These are phyloP conservation scores for Tremella mesenterica DNA, from an alignment of 768 basidiomycete genomes.

Conservation along the genomic window DNA sequence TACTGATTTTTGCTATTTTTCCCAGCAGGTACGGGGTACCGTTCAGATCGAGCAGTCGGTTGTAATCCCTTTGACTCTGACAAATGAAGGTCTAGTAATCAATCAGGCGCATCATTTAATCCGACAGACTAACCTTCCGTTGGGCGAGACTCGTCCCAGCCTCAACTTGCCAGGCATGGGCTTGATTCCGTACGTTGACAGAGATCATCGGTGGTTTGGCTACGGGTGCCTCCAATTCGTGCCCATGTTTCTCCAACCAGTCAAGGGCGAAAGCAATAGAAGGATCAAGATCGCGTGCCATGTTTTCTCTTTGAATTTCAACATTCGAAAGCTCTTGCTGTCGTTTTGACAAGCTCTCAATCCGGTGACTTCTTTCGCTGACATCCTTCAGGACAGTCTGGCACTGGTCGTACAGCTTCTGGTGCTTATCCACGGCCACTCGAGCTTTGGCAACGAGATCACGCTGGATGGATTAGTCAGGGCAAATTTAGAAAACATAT, in stretches of 20 bases:
- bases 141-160: constrained; percentile 56
- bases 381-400: no score
- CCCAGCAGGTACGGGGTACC: constrained; percentile 43
- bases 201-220: constrained; percentile 75
- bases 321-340: constrained; percentile 20
- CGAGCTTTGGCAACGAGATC: no score
- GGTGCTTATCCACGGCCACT: no score
- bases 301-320: constrained; percentile 46
- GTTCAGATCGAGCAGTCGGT: constrained; percentile 58
- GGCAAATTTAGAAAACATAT: no score
- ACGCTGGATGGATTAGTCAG: no score
- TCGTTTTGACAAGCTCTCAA: constrained; percentile 3
- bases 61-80: constrained; percentile 72
- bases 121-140: constrained; percentile 53
- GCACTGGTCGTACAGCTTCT: no score
- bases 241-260: constrained; percentile 48
- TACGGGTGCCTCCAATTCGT: constrained; percentile 68
- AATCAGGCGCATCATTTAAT: neutral
- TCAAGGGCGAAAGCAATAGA: constrained; percentile 29
- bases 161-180: constrained; percentile 64
- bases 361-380: neutral
- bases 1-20: neutral
- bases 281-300: constrained; percentile 52
- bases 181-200: constrained; percentile 58
- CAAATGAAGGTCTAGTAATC: constrained; percentile 68